Conservation (phyloP, 2,329 filamentous ascomycete genomes). For the Clonostachys byssicola region DNA sequence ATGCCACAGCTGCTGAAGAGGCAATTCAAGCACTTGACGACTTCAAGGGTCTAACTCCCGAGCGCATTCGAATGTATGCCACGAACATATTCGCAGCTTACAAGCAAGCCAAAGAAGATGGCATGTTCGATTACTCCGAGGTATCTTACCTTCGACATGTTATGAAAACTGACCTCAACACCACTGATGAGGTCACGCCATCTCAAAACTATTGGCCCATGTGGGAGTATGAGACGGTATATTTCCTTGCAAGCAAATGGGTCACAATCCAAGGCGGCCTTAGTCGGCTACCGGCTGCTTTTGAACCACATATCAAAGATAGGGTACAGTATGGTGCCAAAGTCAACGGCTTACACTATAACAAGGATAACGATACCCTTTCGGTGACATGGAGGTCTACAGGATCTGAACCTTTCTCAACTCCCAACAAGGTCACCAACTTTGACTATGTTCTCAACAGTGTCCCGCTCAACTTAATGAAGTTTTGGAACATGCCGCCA, state of each 20-base stretch:
- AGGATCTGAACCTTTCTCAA: slow-evolving; percentile 35
- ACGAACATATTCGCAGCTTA: slow-evolving; percentile 35
- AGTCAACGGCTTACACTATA: slow-evolving; percentile 50
- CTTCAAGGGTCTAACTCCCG: slow-evolving; percentile 12
- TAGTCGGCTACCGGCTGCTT: slow-evolving; percentile 48
- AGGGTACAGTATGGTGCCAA: slow-evolving; percentile 51
- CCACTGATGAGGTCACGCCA: slow-evolving; percentile 46
- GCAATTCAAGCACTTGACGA: slow-evolving; percentile 14
- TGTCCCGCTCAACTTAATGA: slow-evolving; percentile 60
- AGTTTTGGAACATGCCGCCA: slow-evolving; percentile 54
- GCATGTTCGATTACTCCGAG: slow-evolving; percentile 46
- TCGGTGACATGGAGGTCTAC: slow-evolving; percentile 54
- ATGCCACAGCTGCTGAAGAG: slow-evolving; percentile 13
- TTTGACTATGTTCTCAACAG: slow-evolving; percentile 67
- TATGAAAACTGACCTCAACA: slow-evolving; percentile 31
- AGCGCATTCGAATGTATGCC: slow-evolving; percentile 12
- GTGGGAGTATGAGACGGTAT: slow-evolving; percentile 13
- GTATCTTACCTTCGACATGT: slow-evolving; percentile 25
- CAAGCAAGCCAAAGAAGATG: slow-evolving; percentile 53
- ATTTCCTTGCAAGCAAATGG: slow-evolving; percentile 12
- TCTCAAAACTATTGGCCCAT: slow-evolving; percentile 7
- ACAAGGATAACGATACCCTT: slow-evolving; percentile 38
- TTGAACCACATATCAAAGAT: slow-evolving; percentile 55
- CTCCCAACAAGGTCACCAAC: slow-evolving; percentile 28
- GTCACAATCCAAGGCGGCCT: neutral